Conservation (phyloP, 2,329 filamentous ascomycete genomes). For the Cordyceps farinosa region DNA sequence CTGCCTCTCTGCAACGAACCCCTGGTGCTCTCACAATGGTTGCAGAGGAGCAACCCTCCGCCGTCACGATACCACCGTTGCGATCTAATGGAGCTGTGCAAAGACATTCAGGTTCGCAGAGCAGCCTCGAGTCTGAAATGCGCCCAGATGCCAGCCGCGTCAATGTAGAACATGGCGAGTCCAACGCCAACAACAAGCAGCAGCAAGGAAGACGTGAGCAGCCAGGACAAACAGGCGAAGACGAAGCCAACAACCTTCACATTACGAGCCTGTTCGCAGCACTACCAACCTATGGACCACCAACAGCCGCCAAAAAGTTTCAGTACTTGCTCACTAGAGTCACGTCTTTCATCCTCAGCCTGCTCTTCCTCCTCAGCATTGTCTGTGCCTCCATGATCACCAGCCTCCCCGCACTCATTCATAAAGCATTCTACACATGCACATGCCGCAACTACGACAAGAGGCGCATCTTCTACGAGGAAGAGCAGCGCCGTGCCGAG, state of each 20-base stretch:
- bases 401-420: constrained; percentile 52
- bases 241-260: not conserved
- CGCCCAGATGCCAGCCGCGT: not conserved
- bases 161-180: not conserved
- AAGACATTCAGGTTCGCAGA: not conserved
- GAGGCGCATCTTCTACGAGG: constrained; percentile 64
- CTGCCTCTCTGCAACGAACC: not conserved
- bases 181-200: not conserved
- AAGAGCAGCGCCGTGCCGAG: constrained; percentile 61
- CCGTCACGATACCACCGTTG: not conserved
- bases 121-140: not conserved
- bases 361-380: constrained; percentile 72
- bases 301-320: constrained; percentile 60
- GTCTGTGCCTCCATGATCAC: constrained; percentile 71
- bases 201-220: not conserved
- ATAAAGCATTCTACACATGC: constrained; percentile 48
- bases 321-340: constrained; percentile 64
- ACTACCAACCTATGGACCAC: constrained; percentile 72
- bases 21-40: not conserved
- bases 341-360: constrained; percentile 71
- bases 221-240: not conserved
- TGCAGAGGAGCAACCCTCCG: not conserved
- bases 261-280: constrained; percentile 9
- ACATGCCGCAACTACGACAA: constrained; percentile 58
- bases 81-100: not conserved